Base-by-base conservation (phyloP, 148 eudicot species). In the Beta vulgaris region DNA sequence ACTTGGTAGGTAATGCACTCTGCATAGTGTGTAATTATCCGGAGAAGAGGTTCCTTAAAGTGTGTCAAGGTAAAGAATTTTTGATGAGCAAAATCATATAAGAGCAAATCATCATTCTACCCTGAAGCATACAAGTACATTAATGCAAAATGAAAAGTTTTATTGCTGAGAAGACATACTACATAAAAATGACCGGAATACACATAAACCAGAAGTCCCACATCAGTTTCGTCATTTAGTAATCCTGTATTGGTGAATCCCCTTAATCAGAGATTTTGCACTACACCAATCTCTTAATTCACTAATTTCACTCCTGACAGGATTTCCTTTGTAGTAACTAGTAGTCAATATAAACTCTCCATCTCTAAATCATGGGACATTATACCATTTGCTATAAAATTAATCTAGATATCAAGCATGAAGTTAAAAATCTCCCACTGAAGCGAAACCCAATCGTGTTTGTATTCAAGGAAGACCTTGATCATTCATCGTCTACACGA, bases 271-370 rank as follows among this genome's bases (percentile, higher is more conserved):
- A 34, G 16, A 44, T 11, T 64, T 64, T 64, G 35, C 48, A 49
- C 44, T 12, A 39, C 46, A 40, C 43, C 76, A 44, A 43, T 58
- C 69, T 44, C 77, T 46, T 21, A 62, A 16, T 32, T 74, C 59
- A 63, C 39, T 40, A 26, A 40, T 15, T 39, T 39, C 25, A 46
- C 29, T 40, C 10, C 40, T 43, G 0, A n/a, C 10, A 12, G 29
- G 60, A 11, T 28, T 59, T 11, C 7, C 16, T 31, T 18, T 29
- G 11, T 28, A 3, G 34, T 25, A 6, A 32, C 34, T 39, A 39
- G 34, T 75, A 21, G 40, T 53, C 40, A 67, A 2, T 48, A 34
- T 10, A 0, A 49, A 12, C 15, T 13, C 40, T 23, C n/a, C 16
- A 12, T 29, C 58, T 19, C 26, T 65, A 35, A 37, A 62, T 16